These are phyloP conservation scores for Syncephalastrum contaminatum DNA, from an alignment of 371 early-diverging fungal genomes.

Conservation along the genomic window DNA sequence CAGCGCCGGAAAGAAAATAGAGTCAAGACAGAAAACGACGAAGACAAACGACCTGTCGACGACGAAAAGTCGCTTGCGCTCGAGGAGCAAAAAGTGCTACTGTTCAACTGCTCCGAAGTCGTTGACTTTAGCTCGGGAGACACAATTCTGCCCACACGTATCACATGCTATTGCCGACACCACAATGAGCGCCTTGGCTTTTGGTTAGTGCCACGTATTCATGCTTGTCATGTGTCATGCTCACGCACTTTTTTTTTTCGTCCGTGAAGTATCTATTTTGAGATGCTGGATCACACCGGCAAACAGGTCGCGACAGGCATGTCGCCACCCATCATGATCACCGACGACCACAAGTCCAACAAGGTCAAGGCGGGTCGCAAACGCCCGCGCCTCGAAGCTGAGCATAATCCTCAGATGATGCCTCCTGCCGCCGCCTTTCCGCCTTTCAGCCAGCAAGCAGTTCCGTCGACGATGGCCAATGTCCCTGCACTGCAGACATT, in stretches of 20 bases:
- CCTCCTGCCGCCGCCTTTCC: constrained; percentile 9
- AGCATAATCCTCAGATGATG: constrained; percentile 19
- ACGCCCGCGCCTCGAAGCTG: constrained; percentile 39
- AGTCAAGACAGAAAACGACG: constrained; percentile 21
- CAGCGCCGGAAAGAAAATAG: constrained; percentile 56
- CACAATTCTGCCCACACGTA: constrained; percentile 85
- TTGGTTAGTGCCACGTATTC: constrained; percentile 32
- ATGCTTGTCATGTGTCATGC: background rate
- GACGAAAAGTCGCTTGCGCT: constrained; percentile 53
- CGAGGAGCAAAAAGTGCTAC: constrained; percentile 72
- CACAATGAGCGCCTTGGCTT: constrained; percentile 91
- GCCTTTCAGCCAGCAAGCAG: background rate
- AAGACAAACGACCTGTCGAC: constrained; percentile 24
- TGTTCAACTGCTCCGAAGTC: constrained; percentile 88
- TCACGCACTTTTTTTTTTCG: background rate
- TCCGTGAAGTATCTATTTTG: constrained; percentile 63
- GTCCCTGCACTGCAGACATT: no score
- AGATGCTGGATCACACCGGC: constrained; percentile 68
- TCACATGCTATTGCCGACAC: constrained; percentile 95
- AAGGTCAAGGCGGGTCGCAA: constrained; percentile 61
- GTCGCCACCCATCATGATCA: constrained; percentile 94
- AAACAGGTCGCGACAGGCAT: constrained; percentile 75
- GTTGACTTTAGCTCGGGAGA: constrained; percentile 91
- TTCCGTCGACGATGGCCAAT: no score
- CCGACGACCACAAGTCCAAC: constrained; percentile 93